Base-by-base conservation (phyloP, 2,329 filamentous ascomycete species). In the Exophiala lecanii-corni region DNA sequence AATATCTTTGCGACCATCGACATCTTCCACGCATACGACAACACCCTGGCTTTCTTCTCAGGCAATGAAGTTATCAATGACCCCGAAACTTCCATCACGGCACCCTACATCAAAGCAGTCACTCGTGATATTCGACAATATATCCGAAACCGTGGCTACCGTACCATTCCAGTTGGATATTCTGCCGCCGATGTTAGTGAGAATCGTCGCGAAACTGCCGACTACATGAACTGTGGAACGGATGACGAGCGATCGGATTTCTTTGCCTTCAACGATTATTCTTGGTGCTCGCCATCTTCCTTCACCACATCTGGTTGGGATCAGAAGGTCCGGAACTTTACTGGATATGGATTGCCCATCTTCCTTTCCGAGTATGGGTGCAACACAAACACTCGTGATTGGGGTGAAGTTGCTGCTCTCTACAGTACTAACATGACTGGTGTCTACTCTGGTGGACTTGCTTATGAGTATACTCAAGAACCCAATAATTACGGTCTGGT, bases 361-460 rank as follows among this genome's bases (percentile, higher is more conserved):
- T 96, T 95, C 79, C 76, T 98, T 41, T 96, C 89, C 38, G 92
- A 97, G 67, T 97, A 85, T 62, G 92, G 92, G 50, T 98, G 92
- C 75, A 82, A 79, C 68, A 84, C 78, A 62, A 89, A 86, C 73
- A 78, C 72, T 47, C 89, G 91, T 57, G 72, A 83, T 59, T 98
- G 95, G 60, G 73, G 80, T 47, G 91, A 96, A 70, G 69, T 96
- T 39, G 66, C 67, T 36, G 75, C 89, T 34, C 74, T 98, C 45
- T 97, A 96, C 82, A 78, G 72, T 67, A 68, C 66, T 15, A 64
- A 95, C 47, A 97, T 97, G 91, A 89, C 84, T 5, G 57, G 66
- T 13, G 89, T 96, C 58, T 97, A 95, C 78, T 96, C 89, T 30
- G 92, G 92, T 59, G 92, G 92, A 64, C 78, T 98, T 28, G 86